A percentile compares a stretch with the other conserved stretches of the same genome.
Evolutionary conservation across 306 rosid species (phyloP).

Genomic region (Dalbergia oliveri): DNA sequence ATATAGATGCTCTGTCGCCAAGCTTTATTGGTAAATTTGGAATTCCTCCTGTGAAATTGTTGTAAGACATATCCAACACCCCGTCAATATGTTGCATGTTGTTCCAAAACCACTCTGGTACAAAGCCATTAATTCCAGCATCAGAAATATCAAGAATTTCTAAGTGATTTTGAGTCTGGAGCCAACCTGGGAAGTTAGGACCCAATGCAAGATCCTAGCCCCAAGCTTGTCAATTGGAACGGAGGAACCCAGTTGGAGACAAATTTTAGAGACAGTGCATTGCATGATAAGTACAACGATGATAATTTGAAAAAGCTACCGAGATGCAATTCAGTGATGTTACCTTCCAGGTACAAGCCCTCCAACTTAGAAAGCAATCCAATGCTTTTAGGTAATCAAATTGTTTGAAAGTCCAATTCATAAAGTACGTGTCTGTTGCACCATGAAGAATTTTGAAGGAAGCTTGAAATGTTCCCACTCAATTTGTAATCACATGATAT

Average conservation of each 20-base stretch:
- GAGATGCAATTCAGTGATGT: constrained; percentile 33
- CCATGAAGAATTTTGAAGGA: background rate
- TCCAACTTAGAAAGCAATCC: background rate
- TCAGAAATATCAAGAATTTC: constrained; percentile 6
- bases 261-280: too few species aligned
- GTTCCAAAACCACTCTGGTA: constrained; percentile 37
- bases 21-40: constrained; percentile 19
- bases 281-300: too few species aligned
- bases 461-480: background rate
- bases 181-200: too few species aligned
- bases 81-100: rapidly evolving
- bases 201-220: constrained; percentile 26
- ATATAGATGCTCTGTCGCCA: rapidly evolving
- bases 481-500: too few species aligned
- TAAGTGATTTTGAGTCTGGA: too few species aligned
- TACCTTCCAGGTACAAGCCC: background rate
- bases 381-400: constrained; percentile 2
- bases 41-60: constrained; percentile 19
- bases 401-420: background rate
- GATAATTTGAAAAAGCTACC: too few species aligned
- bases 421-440: background rate
- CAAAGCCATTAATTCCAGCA: background rate
- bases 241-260: too few species aligned
- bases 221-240: too few species aligned
- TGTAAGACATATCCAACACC: background rate